These are phyloP conservation scores for Hypoxylon cercidicola DNA, from an alignment of 495 filamentous ascomycete genomes.

Conservation along the genomic window DNA sequence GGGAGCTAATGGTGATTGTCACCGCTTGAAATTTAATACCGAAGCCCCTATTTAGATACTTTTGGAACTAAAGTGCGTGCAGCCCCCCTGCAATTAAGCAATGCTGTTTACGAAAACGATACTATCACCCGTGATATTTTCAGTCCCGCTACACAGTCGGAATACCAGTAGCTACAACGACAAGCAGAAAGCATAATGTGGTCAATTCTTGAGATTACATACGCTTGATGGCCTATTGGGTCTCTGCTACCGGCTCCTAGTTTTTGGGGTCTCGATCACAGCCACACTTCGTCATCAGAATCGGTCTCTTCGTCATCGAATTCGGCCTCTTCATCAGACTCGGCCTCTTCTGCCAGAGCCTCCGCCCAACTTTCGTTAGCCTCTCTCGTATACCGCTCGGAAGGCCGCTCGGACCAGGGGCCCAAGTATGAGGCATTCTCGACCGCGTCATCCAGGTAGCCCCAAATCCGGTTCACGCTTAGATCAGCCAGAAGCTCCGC, in stretches of 20 bases:
- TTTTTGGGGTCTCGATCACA: slow-evolving; percentile 3
- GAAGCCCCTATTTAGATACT: too few relatives aligned
- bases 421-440: slow-evolving; percentile 36
- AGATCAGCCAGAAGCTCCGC: slow-evolving; percentile 23
- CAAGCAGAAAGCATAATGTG: background rate
- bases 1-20: too few relatives aligned
- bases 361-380: slow-evolving; percentile 9
- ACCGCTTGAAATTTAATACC: too few relatives aligned
- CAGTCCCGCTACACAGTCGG: background rate
- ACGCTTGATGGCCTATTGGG: slow-evolving; percentile 4
- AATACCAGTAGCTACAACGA: background rate
- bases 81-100: too few relatives aligned
- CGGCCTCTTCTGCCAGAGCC: slow-evolving; percentile 2
- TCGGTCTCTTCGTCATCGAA: background rate
- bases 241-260: slow-evolving; percentile 6
- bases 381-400: slow-evolving; percentile 19
- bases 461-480: slow-evolving; percentile 31
- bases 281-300: slow-evolving; percentile 5
- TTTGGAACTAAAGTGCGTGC: too few relatives aligned
- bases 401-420: slow-evolving; percentile 36
- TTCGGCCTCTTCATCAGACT: background rate
- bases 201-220: slow-evolving; percentile 2
- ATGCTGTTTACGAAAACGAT: too few relatives aligned
- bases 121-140: too few relatives aligned
- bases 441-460: slow-evolving; percentile 34